Base-by-base conservation (phyloP, 2,329 filamentous ascomycete species). In the Chrysoporthe deuterocubensis region DNA sequence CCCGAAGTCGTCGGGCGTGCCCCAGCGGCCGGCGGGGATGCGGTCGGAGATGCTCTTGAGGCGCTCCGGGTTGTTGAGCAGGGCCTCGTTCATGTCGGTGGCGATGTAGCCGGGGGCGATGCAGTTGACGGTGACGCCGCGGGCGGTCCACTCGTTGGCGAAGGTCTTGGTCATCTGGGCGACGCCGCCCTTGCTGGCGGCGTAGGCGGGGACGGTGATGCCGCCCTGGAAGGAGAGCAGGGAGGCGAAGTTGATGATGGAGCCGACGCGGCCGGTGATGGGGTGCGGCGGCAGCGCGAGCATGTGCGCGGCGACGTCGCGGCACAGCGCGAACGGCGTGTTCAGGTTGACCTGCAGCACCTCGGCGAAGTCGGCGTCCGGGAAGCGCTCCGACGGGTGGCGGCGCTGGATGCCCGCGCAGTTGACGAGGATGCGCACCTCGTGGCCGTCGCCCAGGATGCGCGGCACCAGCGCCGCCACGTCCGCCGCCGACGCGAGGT, bases 21-120 rank as follows among this genome's bases (percentile, higher is more conserved):
- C 94, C 93, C 94, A 97, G 72, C 93, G 82, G 0, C 91, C 93
- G 0, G 92, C 92, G 0, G 94, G 94, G 74, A 97, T 97, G 67
- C 93, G 83, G 44, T 88, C 89, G 75, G 92, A 85, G 73, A 97
- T 97, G 74, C 90, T 90, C 71, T 84, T 87, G 69, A 91, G 85
- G 46, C 94, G 82, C 72, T 85, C 87, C 74, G 86, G 79, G 78
- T 97, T 89, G 62, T 89, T 86, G 56, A 97, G 87, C 75, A 97
- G 79, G 2, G 93, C 94, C 72, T 85, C 86, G 77, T 97, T 97
- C 94, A 97, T 97, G 69, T 97, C 94, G n/a, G 94, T 97, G 62
- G 87, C 92, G 73, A 97, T 92, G 78, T 97, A 97, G 0, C 94
- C 94, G 0, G 94, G 94, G 2, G 94, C 93, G 75, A 97, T 92